Evolutionary conservation across 2,329 filamentous ascomycete species (phyloP).

Genomic region (Passalora sequoiae): DNA sequence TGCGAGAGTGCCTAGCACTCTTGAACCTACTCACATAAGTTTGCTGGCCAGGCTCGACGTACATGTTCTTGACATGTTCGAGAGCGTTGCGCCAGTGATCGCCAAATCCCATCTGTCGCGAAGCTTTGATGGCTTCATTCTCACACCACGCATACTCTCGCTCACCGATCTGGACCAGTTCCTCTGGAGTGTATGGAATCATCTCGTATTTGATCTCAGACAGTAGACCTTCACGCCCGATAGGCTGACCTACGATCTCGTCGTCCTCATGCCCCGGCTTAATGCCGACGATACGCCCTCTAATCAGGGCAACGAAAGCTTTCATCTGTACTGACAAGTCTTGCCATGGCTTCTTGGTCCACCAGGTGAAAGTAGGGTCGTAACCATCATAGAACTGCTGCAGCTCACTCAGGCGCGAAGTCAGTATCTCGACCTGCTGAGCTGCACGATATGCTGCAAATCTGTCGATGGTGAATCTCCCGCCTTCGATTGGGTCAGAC

Average conservation of each 20-base stretch:
- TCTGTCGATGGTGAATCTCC: slow-evolving; percentile 33
- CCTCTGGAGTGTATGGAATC: slow-evolving; percentile 55
- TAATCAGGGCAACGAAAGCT: slow-evolving; percentile 37
- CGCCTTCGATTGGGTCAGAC: slow-evolving; percentile 34
- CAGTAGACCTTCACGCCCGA: slow-evolving; percentile 49
- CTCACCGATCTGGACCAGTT: slow-evolving; percentile 50
- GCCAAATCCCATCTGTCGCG: slow-evolving; percentile 45
- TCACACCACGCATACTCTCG: slow-evolving; percentile 54
- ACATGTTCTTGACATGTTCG: slow-evolving; percentile 52
- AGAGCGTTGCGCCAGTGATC: slow-evolving; percentile 51
- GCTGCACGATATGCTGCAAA: slow-evolving; percentile 47
- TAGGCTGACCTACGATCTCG: slow-evolving; percentile 54
- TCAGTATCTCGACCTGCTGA: slow-evolving; percentile 40
- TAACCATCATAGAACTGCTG: slow-evolving; percentile 51
- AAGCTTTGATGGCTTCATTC: slow-evolving; percentile 50
- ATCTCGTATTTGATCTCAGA: slow-evolving; percentile 53
- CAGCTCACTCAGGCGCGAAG: slow-evolving; percentile 43
- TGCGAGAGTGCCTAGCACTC: no score
- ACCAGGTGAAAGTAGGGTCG: slow-evolving; percentile 55
- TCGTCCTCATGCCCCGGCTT: slow-evolving; percentile 39
- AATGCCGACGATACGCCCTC: slow-evolving; percentile 44
- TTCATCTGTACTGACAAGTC: slow-evolving; percentile 38
- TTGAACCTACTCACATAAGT: no score
- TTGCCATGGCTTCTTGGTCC: slow-evolving; percentile 46
- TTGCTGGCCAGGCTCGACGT: slow-evolving; percentile 52